A percentile compares a stretch with the other conserved stretches of the same genome.
Evolutionary conservation across 805 yeast species (phyloP).

Genomic region (Scheffersomyces lignosus): DNA sequence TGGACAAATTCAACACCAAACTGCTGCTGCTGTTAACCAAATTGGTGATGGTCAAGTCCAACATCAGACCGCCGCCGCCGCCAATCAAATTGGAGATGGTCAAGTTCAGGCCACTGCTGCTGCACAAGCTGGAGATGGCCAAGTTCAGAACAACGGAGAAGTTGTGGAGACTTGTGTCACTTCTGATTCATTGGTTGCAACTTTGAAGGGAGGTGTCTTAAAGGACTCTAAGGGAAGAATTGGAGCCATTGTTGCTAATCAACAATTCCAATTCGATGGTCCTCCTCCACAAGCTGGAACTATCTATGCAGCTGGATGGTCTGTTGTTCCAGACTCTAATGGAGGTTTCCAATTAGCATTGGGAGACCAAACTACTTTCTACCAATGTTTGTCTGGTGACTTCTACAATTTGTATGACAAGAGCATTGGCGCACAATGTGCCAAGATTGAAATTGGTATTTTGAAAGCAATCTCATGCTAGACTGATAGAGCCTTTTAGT

Average conservation of each 20-base stretch:
- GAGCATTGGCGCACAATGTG: constrained; percentile 61
- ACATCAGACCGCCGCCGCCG: constrained; percentile 22
- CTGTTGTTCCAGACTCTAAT: constrained; percentile 40
- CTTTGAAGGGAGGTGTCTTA: constrained; percentile 50
- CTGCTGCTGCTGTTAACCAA: constrained; percentile 16
- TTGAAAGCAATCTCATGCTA: constrained; percentile 14
- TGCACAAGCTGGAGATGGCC: constrained; percentile 3
- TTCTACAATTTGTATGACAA: constrained; percentile 79
- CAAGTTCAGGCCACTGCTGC: constrained; percentile 13
- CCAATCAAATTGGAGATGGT: constrained; percentile 51
- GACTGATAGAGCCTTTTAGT: too few species aligned
- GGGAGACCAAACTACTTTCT: constrained; percentile 61
- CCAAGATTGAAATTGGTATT: constrained; percentile 21
- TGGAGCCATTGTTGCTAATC: constrained; percentile 78
- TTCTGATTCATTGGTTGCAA: constrained; percentile 50
- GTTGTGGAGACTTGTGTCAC: constrained; percentile 21
- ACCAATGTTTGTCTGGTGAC: constrained; percentile 72
- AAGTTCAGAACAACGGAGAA: not conserved
- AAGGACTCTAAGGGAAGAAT: constrained; percentile 64
- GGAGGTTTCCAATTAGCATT: constrained; percentile 62
- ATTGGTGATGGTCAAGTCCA: constrained; percentile 17
- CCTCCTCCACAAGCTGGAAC: constrained; percentile 70
- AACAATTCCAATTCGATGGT: constrained; percentile 80
- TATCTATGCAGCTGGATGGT: constrained; percentile 32
- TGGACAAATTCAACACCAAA: constrained; percentile 26